Evolutionary conservation across 176 grass and related monocot genomes (phyloP).

Genomic region (Oryza meridionalis): DNA sequence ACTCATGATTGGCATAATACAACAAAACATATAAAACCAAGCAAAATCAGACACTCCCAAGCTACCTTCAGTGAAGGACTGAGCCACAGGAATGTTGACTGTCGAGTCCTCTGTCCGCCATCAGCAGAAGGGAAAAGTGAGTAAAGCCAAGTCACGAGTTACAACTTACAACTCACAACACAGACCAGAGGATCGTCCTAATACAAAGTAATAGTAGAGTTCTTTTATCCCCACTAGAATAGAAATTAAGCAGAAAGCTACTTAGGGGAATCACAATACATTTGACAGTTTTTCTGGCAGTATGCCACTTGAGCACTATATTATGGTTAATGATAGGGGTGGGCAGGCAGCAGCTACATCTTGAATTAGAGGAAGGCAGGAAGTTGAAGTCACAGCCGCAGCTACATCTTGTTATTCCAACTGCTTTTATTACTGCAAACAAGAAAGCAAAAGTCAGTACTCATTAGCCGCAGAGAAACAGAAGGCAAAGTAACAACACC

Average conservation of each 20-base stretch:
- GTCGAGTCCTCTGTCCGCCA: conserved; percentile 6
- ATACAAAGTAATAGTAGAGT: conserved; percentile 27
- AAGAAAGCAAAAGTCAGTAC: not conserved
- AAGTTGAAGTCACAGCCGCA: conserved; percentile 2
- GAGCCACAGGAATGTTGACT: conserved; percentile 9
- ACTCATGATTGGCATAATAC: not conserved
- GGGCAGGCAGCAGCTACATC: conserved; percentile 15
- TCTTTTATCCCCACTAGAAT: not conserved
- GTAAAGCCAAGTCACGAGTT: conserved; percentile 5
- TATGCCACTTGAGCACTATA: conserved; percentile 18
- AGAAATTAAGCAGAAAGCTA: conserved; percentile 7
- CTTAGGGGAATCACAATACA: conserved; percentile 25
- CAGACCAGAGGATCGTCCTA: conserved; percentile 35
- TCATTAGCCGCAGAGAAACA: not conserved
- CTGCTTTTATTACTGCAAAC: conserved; percentile 34
- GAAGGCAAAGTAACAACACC: not conserved
- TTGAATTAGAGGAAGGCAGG: conserved; percentile 34
- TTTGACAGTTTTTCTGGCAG: conserved; percentile 12
- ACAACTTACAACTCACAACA: conserved; percentile 11
- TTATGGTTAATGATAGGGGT: conserved; percentile 23
- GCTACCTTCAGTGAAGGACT: conserved; percentile 1
- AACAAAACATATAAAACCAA: conserved; percentile 13
- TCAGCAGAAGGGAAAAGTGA: not conserved
- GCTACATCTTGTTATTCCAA: conserved; percentile 20
- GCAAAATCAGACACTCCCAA: not conserved